Evolutionary conservation across 805 yeast genomes (phyloP).

Genomic region (Saccharomycopsis olivae): DNA sequence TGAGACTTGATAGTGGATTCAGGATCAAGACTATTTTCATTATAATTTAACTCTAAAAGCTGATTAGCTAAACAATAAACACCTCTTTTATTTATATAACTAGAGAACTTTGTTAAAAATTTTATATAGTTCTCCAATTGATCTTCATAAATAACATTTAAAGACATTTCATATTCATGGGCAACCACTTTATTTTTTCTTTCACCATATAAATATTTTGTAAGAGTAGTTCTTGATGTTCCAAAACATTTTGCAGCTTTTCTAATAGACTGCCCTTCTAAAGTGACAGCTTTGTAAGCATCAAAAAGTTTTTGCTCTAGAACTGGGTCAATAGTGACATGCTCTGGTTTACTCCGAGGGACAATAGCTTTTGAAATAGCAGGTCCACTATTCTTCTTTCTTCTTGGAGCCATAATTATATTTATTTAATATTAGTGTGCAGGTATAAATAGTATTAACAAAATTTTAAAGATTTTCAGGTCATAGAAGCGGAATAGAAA

Average conservation of each 20-base stretch:
- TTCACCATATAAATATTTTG: slow-evolving; percentile 17
- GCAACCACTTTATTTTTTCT: slow-evolving; percentile 17
- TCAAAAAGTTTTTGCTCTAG: slow-evolving; percentile 15
- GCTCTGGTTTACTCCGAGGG: slow-evolving; percentile 13
- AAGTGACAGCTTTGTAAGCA: slow-evolving; percentile 15
- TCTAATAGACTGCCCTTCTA: slow-evolving; percentile 11
- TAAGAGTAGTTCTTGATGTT: slow-evolving; percentile 14
- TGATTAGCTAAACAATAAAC: slow-evolving; percentile 14
- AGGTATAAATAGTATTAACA: too few species aligned
- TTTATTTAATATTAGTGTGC: too few species aligned
- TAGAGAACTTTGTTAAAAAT: slow-evolving; percentile 2
- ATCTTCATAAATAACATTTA: slow-evolving; percentile 13
- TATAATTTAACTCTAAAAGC: slow-evolving; percentile 1
- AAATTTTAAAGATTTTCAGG: too few species aligned
- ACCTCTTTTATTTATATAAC: slow-evolving; percentile 9
- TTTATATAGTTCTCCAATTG: slow-evolving; percentile 10
- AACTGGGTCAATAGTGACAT: slow-evolving; percentile 17
- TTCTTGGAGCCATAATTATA: background rate
- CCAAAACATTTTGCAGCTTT: slow-evolving; percentile 15
- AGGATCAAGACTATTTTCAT: background rate
- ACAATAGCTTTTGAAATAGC: slow-evolving; percentile 14
- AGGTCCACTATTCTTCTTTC: slow-evolving; percentile 15
- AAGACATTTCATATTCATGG: slow-evolving; percentile 17
- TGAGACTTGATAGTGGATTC: background rate
- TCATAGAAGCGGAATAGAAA: too few species aligned